Percentiles rank a stretch among this genome's conserved stretches.
Conservation (phyloP, 345 rosid species). For the Salix koriyanagi region DNA sequence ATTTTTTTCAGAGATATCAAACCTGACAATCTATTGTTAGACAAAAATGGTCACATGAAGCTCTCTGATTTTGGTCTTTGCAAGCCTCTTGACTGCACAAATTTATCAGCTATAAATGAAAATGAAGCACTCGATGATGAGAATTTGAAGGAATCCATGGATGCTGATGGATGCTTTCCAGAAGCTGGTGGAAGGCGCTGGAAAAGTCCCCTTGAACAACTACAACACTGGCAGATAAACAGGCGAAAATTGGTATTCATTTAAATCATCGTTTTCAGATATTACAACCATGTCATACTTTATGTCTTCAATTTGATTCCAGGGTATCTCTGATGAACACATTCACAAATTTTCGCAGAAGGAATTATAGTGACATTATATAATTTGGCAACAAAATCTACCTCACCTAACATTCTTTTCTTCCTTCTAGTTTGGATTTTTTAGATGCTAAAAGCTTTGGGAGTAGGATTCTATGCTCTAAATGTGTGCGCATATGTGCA, state of each 20-base stretch:
- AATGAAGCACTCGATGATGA: slow-evolving; percentile 67
- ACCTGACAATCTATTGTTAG: slow-evolving; percentile 90
- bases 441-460: neutral
- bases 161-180: slow-evolving; percentile 49
- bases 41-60: slow-evolving; percentile 85
- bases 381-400: neutral
- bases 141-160: slow-evolving; percentile 58
- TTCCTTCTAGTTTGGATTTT: too few species aligned
- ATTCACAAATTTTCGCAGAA: neutral
- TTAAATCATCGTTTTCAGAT: slow-evolving; percentile 7
- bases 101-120: slow-evolving; percentile 63
- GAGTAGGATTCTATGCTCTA: neutral
- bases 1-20: slow-evolving; percentile 72
- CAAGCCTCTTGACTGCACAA: slow-evolving; percentile 87
- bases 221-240: slow-evolving; percentile 88
- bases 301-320: neutral
- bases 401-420: neutral
- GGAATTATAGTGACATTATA: neutral
- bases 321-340: neutral
- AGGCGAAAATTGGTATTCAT: slow-evolving; percentile 70
- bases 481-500: neutral
- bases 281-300: neutral
- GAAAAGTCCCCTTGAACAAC: slow-evolving; percentile 78
- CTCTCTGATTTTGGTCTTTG: slow-evolving; percentile 98
- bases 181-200: slow-evolving; percentile 61